Evolutionary conservation across 305 asterid species (phyloP), one percentile per base, ranked within the genome.

Genomic region (Caryopteris hybrid): DNA sequence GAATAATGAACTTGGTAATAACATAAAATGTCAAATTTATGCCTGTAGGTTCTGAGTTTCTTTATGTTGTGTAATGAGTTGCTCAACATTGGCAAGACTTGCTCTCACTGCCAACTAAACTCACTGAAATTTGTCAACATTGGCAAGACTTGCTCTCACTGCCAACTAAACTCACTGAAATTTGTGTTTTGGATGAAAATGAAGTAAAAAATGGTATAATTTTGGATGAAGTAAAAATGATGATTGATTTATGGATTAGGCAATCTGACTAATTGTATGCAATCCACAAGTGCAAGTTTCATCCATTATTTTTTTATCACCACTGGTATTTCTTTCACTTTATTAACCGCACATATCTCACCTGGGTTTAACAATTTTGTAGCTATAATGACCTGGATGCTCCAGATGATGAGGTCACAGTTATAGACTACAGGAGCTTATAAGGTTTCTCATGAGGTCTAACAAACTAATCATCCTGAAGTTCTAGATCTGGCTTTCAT

Each of bases 361-460:
- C 76, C 33, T 23, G 43, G 21, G 25, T 27, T 58, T 27, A 25
- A 71, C 73, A 29, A 48, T 70, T 57, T 54, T 71, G 84, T 96
- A 95, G 99, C 87, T 95, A 95, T 70, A 91, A 89, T 75, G 99
- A 91, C 76, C 91, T 95, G 78, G 99, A 95, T 84, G 99, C 98
- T 29, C 99, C 98, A 12, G 99, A 95, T 65, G 99, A 95, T 70
- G 99, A 95, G 83, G 96, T 95, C 54, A 91, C 99, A 1, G 99
- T 95, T 33, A 86, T 92, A 69, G 99, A 95, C 72, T 95, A 95
- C 83, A 75, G 99, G 83, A 95, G 99, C 80, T 83, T 95, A 77
- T 91, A 89, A 86, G 66, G n/a, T 18, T 56, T 46, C 5, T 20
- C n/a, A 12, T 2, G 12, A 12, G 31, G 31, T 25, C 3, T 1